Base-by-base conservation (phyloP, 2,329 filamentous ascomycete species). In the Pseudogymnoascus sp. region DNA sequence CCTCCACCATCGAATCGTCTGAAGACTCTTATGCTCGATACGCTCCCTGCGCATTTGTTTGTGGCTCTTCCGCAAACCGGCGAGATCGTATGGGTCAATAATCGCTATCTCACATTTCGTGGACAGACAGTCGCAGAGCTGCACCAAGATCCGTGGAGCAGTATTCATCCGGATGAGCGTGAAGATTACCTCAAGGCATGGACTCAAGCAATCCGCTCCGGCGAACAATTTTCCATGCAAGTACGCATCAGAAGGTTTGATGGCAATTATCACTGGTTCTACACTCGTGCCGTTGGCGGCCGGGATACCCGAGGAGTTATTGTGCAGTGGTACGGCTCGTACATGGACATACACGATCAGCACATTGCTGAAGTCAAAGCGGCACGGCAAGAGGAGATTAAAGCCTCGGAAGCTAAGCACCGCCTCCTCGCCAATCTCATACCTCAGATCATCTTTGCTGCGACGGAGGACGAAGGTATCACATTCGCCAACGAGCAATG, bases 311-410 rank as follows among this genome's bases (percentile, higher is more conserved):
- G 90, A 70, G 87, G 92, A 68, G 83, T 89, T 71, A 87, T 97
- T 64, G 86, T 92, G 67, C 90, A 97, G 71, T 97, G 96, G 82
- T 90, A 97, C 62, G 93, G 95, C 2, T 97, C 93, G 0, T 96
- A 96, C 72, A 95, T 97, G 85, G 93, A 99, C 69, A 95, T 97
- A 64, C 95, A 99, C 70, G 95, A 99, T 68, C 93, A 97, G 74
- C 91, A 96, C 71, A 86, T 96, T 68, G 92, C 93, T 1, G 93
- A 97, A 75, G 77, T 95, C 33, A 93, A 93, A 72, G 90, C 92
- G 1, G 87, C 91, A 1, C 85, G 91, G 59, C 92, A 97, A 72
- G 87, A 95, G 71, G 91, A 97, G 73, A 93, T 93, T n/a, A 93
- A 93, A 71, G 91, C 89, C 1, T 96, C 91, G 0, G 93, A 99